These are phyloP conservation scores for Leccinum barrowsii DNA, from an alignment of 768 basidiomycete genomes.

Conservation along the genomic window DNA sequence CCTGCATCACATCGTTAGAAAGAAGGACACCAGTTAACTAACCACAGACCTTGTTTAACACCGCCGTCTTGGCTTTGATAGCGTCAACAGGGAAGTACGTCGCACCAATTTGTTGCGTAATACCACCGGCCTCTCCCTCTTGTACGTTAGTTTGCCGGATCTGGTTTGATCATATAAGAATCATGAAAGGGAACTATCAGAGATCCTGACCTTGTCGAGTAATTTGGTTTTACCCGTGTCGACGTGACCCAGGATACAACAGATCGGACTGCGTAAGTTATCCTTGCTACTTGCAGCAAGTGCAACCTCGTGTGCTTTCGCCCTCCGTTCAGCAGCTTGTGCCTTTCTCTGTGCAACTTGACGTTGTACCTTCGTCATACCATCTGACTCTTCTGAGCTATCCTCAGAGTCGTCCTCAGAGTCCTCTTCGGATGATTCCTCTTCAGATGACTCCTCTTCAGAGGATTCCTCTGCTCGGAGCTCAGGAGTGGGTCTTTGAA, in stretches of 20 bases:
- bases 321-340: constrained; percentile 76
- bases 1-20: constrained; percentile 39
- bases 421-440: constrained; percentile 44
- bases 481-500: constrained; percentile 28
- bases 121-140: constrained; percentile 99
- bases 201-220: constrained; percentile 76
- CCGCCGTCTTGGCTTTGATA: constrained; percentile 87
- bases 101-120: constrained; percentile 99
- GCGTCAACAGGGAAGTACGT: constrained; percentile 98
- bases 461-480: constrained; percentile 27
- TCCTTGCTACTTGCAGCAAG: constrained; percentile 85
- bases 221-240: constrained; percentile 99
- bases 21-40: neutral
- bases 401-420: constrained; percentile 50
- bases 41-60: constrained; percentile 75
- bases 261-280: constrained; percentile 92
- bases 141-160: constrained; percentile 99
- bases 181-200: neutral
- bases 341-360: constrained; percentile 71
- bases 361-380: constrained; percentile 64
- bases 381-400: constrained; percentile 44
- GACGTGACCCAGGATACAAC: constrained; percentile 98
- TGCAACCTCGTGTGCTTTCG: constrained; percentile 80
- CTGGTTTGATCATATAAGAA: constrained; percentile 37
- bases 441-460: constrained; percentile 37